Evolutionary conservation across 2,329 filamentous ascomycete genomes (phyloP), one percentile per base, ranked within the genome.

Genomic region (Tolypocladium guangdongense): DNA sequence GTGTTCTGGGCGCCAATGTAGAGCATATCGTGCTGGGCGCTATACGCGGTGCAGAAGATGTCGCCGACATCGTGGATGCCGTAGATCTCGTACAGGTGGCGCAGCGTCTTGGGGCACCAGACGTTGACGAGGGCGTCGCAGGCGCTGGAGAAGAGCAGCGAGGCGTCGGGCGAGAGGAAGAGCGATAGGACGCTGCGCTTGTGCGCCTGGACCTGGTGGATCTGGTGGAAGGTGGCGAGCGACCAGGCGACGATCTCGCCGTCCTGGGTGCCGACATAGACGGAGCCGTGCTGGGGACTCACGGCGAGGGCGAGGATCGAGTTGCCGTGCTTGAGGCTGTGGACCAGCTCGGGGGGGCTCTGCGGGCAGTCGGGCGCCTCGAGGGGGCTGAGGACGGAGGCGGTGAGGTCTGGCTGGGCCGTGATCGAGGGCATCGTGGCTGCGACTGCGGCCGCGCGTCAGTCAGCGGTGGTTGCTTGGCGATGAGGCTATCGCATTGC

Each of bases 1-100:
- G 90, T 93, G 65, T 97, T 96, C 66, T 97, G 93, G 0, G 90
- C 89, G 54, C 93, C 93, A 45, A 96, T 81, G 67, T 96, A 97
- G 4, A 96, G 79, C 0, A 87, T 95, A 60, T 92, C 81, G 62
- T 89, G 77, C 59, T 83, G 79, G 7, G 83, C 74, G 4, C 90
- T 96, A 68, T 95, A 96, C 1, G 86, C 87, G n/a, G 96, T 85
- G 61, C 90, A 95, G 68, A 97, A 97, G 55, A 99, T 83, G 71
- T 99, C 93, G 55, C 93, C 93, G 41, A 96, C 88, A 62, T 97
- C 93, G 69, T 95, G 92, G 49, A 86, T 86, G 57, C 90, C 95
- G 74, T 95, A 95, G 57, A 97, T 88, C 58, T 93, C 90, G 72
- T 91, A 93, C 1, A 93, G 77, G 32, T 87, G 84, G 53, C 79